Evolutionary conservation across 257 asterid species (phyloP).

Genomic region (Scutellaria minor): DNA sequence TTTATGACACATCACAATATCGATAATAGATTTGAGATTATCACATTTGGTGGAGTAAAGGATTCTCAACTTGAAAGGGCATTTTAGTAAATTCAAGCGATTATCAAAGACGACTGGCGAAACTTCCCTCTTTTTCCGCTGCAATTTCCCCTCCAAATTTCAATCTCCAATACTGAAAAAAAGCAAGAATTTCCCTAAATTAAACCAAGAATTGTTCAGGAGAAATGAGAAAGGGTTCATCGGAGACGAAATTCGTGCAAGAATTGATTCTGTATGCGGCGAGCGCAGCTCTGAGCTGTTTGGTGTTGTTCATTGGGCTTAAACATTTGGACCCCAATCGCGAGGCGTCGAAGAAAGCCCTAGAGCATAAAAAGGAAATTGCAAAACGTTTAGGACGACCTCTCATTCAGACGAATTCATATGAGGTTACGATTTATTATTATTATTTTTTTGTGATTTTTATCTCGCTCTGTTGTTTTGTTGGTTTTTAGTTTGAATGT

Average conservation of each 20-base stretch:
- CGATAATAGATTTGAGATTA: too few relatives aligned
- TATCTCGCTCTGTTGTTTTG: background rate
- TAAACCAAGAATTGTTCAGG: background rate
- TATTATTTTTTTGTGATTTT: background rate
- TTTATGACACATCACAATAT: too few relatives aligned
- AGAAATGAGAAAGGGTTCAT: constrained; percentile 51
- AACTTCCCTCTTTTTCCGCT: constrained; percentile 28
- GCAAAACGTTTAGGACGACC: constrained; percentile 94
- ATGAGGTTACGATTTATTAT: constrained; percentile 61
- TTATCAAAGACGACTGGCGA: constrained; percentile 17
- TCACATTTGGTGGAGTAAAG: too few relatives aligned
- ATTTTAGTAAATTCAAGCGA: background rate
- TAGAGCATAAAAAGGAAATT: constrained; percentile 85
- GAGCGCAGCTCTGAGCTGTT: constrained; percentile 85
- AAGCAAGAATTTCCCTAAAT: constrained; percentile 8
- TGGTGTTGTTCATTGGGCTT: constrained; percentile 78
- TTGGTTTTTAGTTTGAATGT: background rate
- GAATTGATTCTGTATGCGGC: constrained; percentile 79
- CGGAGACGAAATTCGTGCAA: constrained; percentile 66
- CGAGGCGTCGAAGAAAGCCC: constrained; percentile 75
- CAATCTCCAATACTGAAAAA: background rate
- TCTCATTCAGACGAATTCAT: constrained; percentile 69
- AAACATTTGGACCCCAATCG: constrained; percentile 84
- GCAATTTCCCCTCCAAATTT: constrained; percentile 26
- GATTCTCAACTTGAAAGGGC: too few relatives aligned